Percentiles rank a stretch among this genome's conserved stretches.
Conservation (phyloP, 495 filamentous ascomycete species). For the Penicillium coprophilum region DNA sequence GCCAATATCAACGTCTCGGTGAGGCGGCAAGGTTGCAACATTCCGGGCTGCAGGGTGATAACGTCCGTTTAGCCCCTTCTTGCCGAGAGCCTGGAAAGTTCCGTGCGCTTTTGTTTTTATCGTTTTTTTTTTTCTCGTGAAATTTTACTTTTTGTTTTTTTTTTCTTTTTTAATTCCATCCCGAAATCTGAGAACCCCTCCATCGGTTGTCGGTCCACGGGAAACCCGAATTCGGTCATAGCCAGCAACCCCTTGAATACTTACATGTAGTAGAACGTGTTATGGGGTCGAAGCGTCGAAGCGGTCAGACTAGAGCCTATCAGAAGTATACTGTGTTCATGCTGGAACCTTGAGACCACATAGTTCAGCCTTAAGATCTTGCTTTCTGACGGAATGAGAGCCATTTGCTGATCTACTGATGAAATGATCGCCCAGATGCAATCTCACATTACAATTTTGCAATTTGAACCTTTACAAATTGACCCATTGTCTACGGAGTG, state of each 20-base stretch:
- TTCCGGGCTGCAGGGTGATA: slow-evolving; percentile 23
- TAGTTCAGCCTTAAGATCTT: slow-evolving; percentile 26
- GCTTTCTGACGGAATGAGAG: slow-evolving; percentile 14
- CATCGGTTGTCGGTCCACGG: background rate
- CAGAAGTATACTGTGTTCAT: slow-evolving; percentile 1
- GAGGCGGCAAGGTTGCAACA: slow-evolving; percentile 23
- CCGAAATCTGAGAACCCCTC: slow-evolving; percentile 1
- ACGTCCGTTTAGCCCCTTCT: slow-evolving; percentile 26
- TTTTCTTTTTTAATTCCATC: background rate
- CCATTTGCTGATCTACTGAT: slow-evolving; percentile 5
- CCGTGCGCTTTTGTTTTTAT: slow-evolving; percentile 12
- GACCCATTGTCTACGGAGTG: background rate
- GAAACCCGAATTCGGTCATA: background rate
- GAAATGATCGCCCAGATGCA: background rate
- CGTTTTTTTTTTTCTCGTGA: background rate
- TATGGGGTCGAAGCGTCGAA: slow-evolving; percentile 16
- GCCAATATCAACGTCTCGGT: slow-evolving; percentile 14
- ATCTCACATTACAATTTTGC: background rate
- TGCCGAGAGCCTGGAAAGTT: slow-evolving; percentile 8
- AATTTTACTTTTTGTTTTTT: background rate
- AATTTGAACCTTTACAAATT: background rate
- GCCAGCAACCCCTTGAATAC: background rate
- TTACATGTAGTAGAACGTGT: background rate
- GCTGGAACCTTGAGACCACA: slow-evolving; percentile 9
- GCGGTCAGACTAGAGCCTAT: slow-evolving; percentile 18